Evolutionary conservation across 2,329 filamentous ascomycete species (phyloP).

Genomic region (Byssothecium circinans): DNA sequence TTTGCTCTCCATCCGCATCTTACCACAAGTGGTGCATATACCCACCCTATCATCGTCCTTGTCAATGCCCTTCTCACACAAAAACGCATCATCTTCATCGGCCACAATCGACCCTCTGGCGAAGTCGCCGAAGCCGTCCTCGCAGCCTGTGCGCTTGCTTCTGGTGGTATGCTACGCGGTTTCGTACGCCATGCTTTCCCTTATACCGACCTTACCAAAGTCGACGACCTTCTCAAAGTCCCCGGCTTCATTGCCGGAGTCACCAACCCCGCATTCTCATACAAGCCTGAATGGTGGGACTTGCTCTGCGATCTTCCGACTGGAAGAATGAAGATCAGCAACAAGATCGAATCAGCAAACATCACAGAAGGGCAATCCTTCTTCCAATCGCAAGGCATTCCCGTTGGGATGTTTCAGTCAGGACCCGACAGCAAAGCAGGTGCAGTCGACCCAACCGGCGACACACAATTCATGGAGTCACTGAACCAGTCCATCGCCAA

Average conservation of each 20-base stretch:
- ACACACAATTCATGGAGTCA: slow-evolving; percentile 84
- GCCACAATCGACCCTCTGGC: slow-evolving; percentile 90
- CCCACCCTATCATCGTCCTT: slow-evolving; percentile 92
- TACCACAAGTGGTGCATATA: slow-evolving; percentile 85
- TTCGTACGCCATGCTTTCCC: slow-evolving; percentile 97
- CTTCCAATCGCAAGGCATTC: slow-evolving; percentile 72
- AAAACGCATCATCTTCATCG: slow-evolving; percentile 93
- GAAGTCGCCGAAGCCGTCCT: slow-evolving; percentile 98
- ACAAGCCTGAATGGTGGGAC: slow-evolving; percentile 98
- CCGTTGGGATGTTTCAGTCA: slow-evolving; percentile 24
- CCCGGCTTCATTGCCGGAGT: slow-evolving; percentile 97
- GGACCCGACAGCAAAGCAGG: slow-evolving; percentile 35
- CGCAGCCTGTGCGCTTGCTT: slow-evolving; percentile 91
- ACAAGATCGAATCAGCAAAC: slow-evolving; percentile 76
- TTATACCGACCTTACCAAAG: slow-evolving; percentile 96
- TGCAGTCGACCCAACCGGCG: slow-evolving; percentile 73
- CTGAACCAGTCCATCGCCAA: slow-evolving; percentile 81
- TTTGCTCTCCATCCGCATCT: slow-evolving; percentile 88
- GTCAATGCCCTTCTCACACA: slow-evolving; percentile 94
- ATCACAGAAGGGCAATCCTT: slow-evolving; percentile 82
- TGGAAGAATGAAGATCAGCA: slow-evolving; percentile 92
- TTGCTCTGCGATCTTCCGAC: slow-evolving; percentile 89
- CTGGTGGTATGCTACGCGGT: slow-evolving; percentile 85
- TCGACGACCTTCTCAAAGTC: slow-evolving; percentile 92
- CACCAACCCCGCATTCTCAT: slow-evolving; percentile 93